Percentiles rank a stretch among this genome's conserved stretches.
phyloP scores from a whole-genome alignment of 768 basidiomycete genomes.

The Dictyophora rubrovolvata region DNA sequence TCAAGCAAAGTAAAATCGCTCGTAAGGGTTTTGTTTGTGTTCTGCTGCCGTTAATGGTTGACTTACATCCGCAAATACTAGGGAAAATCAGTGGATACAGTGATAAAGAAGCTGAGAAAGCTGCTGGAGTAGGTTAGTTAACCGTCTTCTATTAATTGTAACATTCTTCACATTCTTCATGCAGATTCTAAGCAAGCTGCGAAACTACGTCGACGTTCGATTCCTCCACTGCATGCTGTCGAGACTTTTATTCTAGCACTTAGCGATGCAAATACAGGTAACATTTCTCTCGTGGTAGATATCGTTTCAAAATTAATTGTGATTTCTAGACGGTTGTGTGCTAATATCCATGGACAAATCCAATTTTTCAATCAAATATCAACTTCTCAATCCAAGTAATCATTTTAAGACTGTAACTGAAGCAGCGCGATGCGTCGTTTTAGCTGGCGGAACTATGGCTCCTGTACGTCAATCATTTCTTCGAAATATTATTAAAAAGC shows the following conservation, averaged over 20 bases:
- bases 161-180: not conserved
- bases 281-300: not conserved
- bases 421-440: constrained; percentile 68
- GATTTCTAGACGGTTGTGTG: constrained; percentile 63
- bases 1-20: constrained; percentile 68
- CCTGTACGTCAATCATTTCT: constrained; percentile 44
- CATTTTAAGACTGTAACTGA: constrained; percentile 79
- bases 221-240: constrained; percentile 70
- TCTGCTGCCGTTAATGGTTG: not conserved
- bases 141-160: not conserved
- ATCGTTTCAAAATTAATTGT: not conserved
- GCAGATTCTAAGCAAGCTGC: not conserved
- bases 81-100: constrained; percentile 81
- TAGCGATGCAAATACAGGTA: constrained; percentile 49
- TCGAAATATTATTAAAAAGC: not conserved
- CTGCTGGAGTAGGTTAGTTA: constrained; percentile 18
- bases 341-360: constrained; percentile 40
- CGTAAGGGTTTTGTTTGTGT: constrained; percentile 29
- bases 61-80: constrained; percentile 15
- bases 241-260: constrained; percentile 73
- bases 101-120: constrained; percentile 44
- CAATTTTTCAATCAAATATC: constrained; percentile 71
- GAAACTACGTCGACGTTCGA: constrained; percentile 20
- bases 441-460: constrained; percentile 98
- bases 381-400: constrained; percentile 85